Evolutionary conservation across 352 stramenopile genomes (phyloP).

Genomic region (Globisporangium yorkense): DNA sequence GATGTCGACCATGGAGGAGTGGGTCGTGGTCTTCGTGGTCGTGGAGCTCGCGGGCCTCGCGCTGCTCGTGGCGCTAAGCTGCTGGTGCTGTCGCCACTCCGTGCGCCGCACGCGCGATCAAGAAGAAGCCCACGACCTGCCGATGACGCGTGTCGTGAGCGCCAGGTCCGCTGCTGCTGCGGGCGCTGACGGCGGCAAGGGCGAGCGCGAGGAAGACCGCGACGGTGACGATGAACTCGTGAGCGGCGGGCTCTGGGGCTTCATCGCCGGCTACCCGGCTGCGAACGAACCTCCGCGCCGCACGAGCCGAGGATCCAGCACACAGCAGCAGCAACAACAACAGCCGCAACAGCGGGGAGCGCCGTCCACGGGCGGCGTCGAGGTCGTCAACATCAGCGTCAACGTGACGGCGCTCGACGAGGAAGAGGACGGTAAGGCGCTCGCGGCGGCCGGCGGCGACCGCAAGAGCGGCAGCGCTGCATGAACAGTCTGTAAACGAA

Average conservation of each 20-base stretch:
- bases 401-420: slow-evolving; percentile 1
- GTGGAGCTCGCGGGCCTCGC: slow-evolving; percentile 1
- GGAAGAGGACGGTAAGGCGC: slow-evolving; percentile 1
- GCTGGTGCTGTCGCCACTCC: slow-evolving; percentile 6
- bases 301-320: background rate
- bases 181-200: background rate
- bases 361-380: background rate
- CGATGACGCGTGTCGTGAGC: background rate
- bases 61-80: slow-evolving; percentile 1
- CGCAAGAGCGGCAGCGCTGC: slow-evolving; percentile 5
- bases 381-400: slow-evolving; percentile 9
- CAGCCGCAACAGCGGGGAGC: background rate
- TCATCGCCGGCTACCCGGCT: background rate
- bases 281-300: background rate
- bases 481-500: background rate
- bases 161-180: background rate
- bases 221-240: background rate
- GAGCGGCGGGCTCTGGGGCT: slow-evolving; percentile 3
- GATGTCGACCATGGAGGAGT: slow-evolving; percentile 13
- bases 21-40: slow-evolving; percentile 6
- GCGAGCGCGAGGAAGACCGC: background rate
- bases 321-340: background rate
- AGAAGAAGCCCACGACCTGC: background rate
- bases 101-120: background rate
- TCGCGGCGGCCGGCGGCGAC: background rate